Evolutionary conservation across 192 early-diverging fungal species (phyloP), one percentile per base, ranked within the genome.

Genomic region (Backusella mclennaniae): DNA sequence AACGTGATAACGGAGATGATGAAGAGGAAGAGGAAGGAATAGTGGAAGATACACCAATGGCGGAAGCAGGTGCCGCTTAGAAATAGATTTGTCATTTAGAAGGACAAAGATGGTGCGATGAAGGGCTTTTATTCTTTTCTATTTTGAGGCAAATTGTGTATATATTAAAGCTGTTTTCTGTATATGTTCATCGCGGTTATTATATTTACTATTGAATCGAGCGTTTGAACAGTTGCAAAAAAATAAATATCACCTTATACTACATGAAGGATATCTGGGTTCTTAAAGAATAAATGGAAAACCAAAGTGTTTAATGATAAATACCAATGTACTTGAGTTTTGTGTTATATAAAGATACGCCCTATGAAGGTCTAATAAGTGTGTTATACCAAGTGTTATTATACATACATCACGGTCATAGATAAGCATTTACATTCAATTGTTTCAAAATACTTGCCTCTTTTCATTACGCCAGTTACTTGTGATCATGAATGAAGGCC

Each of bases 401-500:
- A 33, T 33, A 33, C 33, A 33, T 3, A 3, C 33, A 33, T 33
- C 33, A 33, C 3, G 33, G 3, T 3, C 33, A 33, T 3, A 2
- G 33, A 33, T 33, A 33, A 33, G 33, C 2, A 33, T 11, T 1
- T 12, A 39, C 9, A 12, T 12, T 2, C 38, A 39, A 39, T 12
- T 39, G 38, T 39, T 39, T 39, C 9, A 39, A 39, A 39, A 12
- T 11, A 11, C 38, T 39, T 39, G 38, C 9, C 9, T 39, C 9
- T 11, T 39, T 39, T 39, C 38, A 33, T 33, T 33, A 33, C 33
- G 33, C 33, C 33, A 33, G 3, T 33, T 33, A 33, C 33, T 3
- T 33, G 33, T 3, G 2, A 33, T 33, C 33, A 39, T 67, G 74
- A 90, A 81, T 41, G 91, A 86, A 19, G 78, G 59, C 84, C 41